Evolutionary conservation across 106 monocot genomes (phyloP).

Genomic region (Dendrobium officinale): DNA sequence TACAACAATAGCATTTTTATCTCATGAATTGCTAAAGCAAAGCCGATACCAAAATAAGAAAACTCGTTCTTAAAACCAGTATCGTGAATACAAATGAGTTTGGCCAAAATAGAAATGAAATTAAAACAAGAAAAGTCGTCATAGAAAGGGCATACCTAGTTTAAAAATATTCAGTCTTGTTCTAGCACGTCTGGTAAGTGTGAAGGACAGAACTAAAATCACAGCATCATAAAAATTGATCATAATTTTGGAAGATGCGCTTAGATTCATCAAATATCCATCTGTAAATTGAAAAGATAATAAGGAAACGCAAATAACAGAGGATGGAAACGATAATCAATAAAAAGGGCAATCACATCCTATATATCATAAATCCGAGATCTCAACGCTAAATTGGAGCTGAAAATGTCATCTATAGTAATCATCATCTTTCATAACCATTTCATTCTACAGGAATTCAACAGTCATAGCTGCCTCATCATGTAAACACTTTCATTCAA

Average conservation of each 20-base stretch:
- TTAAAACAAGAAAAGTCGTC: neutral
- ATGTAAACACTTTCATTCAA: no score
- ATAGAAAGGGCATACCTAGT: constrained; percentile 4
- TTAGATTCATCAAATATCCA: constrained; percentile 16
- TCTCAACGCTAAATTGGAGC: neutral
- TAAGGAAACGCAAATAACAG: neutral
- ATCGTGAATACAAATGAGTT: neutral
- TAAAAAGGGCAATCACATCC: no score
- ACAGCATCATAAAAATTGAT: constrained; percentile 1
- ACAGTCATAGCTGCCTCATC: no score
- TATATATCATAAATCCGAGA: neutral
- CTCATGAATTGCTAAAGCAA: neutral
- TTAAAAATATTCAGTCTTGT: neutral
- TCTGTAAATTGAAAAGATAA: constrained; percentile 15
- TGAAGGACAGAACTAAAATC: neutral
- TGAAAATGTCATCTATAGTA: neutral
- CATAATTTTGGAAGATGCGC: constrained; percentile 10
- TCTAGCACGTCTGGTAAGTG: neutral
- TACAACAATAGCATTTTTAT: neutral
- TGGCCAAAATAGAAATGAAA: neutral
- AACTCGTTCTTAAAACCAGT: neutral
- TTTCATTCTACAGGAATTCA: neutral
- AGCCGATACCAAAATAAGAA: neutral
- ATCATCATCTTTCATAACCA: neutral
- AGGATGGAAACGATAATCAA: neutral